Evolutionary conservation across 176 grass and related monocot genomes (phyloP).

Genomic region (Calamus simplicifolius): DNA sequence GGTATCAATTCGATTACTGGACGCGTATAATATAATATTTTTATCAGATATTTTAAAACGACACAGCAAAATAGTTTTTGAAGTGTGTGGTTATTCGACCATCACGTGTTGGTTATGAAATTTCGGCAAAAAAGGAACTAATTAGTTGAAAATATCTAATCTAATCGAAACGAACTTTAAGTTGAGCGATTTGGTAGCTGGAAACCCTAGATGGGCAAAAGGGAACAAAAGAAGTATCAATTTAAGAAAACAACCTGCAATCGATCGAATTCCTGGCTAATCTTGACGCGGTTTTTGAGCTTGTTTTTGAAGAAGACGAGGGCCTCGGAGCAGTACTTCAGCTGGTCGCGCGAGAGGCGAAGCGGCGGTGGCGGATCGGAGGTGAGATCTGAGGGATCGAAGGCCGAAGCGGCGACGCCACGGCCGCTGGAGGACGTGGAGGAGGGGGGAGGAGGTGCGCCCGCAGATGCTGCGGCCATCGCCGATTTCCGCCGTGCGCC

Average conservation of each 20-base stretch:
- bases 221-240: not conserved
- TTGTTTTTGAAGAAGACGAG: conserved; percentile 45
- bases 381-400: conserved; percentile 16
- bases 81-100: no score
- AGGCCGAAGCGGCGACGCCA: conserved; percentile 20
- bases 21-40: no score
- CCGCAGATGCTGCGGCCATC: conserved; percentile 30
- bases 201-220: no score
- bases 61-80: no score
- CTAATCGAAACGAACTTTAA: no score
- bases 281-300: conserved; percentile 17
- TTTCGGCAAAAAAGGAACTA: no score
- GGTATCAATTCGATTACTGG: no score
- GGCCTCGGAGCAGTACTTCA: conserved; percentile 39
- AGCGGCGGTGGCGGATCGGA: conserved; percentile 11
- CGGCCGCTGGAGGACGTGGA: not conserved
- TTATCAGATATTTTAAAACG: no score
- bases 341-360: conserved; percentile 19
- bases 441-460: not conserved
- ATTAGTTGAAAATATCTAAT: no score
- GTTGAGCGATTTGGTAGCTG: no score
- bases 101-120: no score
- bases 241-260: conserved; percentile 40
- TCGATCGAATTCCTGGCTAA: conserved; percentile 33
- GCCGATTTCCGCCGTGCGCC: conserved; percentile 13